Evolutionary conservation across 148 eudicot species (phyloP), one percentile per base, ranked within the genome.

Genomic region (Mesembryanthemum crystallinum): DNA sequence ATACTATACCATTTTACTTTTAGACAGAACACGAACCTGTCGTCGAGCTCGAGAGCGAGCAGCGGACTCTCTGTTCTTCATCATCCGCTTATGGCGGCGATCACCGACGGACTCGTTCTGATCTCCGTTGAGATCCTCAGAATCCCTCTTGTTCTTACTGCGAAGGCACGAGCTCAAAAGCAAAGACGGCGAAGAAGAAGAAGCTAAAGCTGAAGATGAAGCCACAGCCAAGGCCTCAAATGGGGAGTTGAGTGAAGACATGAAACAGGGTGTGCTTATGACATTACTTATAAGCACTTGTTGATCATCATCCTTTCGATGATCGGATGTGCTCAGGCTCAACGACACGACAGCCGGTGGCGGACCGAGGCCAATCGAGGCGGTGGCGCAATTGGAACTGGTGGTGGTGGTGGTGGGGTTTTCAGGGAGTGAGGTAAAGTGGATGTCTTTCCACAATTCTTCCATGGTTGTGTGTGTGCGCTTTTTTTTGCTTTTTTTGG

Each of bases 41-140:
- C 86, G 77, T 54, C 97, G 82, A 69, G 93, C 89, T 55, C 97
- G 80, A 20, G 97, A 92, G 23, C 94, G 80, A 62, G 88, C 91
- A 54, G 97, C 97, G 0, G 97, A 92, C 79, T 92, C 94, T 55
- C 94, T 63, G 70, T 92, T 92, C 83, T 92, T 89, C 77, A 92
- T 88, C 89, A 85, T 83, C 43, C 97, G 88, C 71, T 87, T 89
- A 79, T 82, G 78, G 8, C 83, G 72, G 1, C 82, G 82, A 43
- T 91, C 87, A 54, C 72, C 80, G 52, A 75, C 73, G 37, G 78
- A 45, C 55, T 76, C 79, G 3, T 42, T 35, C 3, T 39, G 9
- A 3, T 62, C 76, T 7, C 76, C 49, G 11, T 45, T 45, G 49
- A 11, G 1, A 54, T 81, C 78, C 23, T 81, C 77, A 3, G 78